Base-by-base conservation (phyloP, 345 rosid species). In the Lumnitzera littorea region DNA sequence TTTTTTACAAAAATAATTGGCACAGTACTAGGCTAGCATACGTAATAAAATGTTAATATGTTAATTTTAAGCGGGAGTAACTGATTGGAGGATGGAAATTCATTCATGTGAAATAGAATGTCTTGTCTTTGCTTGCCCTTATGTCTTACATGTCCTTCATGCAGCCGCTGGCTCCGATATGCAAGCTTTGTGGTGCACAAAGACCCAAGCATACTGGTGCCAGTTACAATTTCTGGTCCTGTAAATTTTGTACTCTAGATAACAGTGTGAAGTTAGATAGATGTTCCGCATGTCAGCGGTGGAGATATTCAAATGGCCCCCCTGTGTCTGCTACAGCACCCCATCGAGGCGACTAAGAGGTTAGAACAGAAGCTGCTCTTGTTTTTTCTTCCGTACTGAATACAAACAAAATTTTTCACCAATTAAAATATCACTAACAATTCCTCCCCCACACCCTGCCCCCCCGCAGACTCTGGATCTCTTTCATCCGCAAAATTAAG, bases 301-400 rank as follows among this genome's bases (percentile, higher is more conserved):
- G 97, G 95, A 83, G 97, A 78, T 86, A 81, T 69, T 92, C 96
- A 36, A 64, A 69, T 46, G 98, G 97, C 17, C 62, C 80, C 36
- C 95, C 96, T 14, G 71, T 76, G 50, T 74, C 87, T 17, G 67
- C 87, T 24, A 64, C n/a, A 31, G 73, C 96, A 24, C 87, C 90
- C 53, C 72, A 72, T 55, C 70, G 58, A 3, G 97, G 97, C 48
- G 80, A 91, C 43, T 84, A 81, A 84, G 62, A 5, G 62, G 56
- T 60, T 48, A 53, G 31, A 25, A 48, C 46, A 49, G 49, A 14
- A 25, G 16, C 20, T 20, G 50, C 17, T 24, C 0, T 11, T 12
- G 15, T 2, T 46, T 23, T 51, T 58, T 13, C n/a, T n/a, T 56
- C 29, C 48, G 36, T 20, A 15, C 24, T 46, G 0, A 12, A 57